These are phyloP conservation scores for Steccherinum ochraceum DNA, from an alignment of 768 basidiomycete species.

Conservation along the genomic window DNA sequence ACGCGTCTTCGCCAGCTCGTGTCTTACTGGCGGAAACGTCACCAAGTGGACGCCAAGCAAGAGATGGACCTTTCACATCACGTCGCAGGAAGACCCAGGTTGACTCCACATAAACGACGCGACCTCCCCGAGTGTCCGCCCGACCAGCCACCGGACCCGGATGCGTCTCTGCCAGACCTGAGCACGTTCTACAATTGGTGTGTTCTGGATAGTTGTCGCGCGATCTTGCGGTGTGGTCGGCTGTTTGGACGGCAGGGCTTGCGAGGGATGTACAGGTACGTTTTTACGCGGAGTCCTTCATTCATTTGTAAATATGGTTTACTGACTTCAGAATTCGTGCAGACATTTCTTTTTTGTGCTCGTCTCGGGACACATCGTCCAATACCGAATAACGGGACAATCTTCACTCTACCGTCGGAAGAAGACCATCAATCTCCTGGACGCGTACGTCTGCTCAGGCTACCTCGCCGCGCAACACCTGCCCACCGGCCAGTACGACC, in stretches of 20 bases:
- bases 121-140: slow-evolving; percentile 34
- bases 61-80: slow-evolving; percentile 75
- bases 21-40: slow-evolving; percentile 74
- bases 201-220: slow-evolving; percentile 68
- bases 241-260: slow-evolving; percentile 67
- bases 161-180: slow-evolving; percentile 50
- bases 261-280: slow-evolving; percentile 75
- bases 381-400: slow-evolving; percentile 58
- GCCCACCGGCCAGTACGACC: slow-evolving; percentile 55
- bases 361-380: slow-evolving; percentile 66
- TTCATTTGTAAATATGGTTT: background rate
- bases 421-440: slow-evolving; percentile 55
- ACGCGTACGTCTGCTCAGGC: slow-evolving; percentile 85
- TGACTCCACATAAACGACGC: slow-evolving; percentile 45
- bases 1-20: slow-evolving; percentile 62
- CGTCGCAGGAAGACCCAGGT: slow-evolving; percentile 41
- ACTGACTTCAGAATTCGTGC: background rate
- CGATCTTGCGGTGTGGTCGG: slow-evolving; percentile 68
- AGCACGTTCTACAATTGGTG: slow-evolving; percentile 84
- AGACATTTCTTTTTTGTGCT: slow-evolving; percentile 73
- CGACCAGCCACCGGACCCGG: slow-evolving; percentile 40
- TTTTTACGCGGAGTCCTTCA: slow-evolving; percentile 6
- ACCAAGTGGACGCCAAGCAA: slow-evolving; percentile 66
- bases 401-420: slow-evolving; percentile 52
- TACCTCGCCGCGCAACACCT: slow-evolving; percentile 67